Evolutionary conservation across 331 rosid species (phyloP).

Genomic region (Malus hybrid): DNA sequence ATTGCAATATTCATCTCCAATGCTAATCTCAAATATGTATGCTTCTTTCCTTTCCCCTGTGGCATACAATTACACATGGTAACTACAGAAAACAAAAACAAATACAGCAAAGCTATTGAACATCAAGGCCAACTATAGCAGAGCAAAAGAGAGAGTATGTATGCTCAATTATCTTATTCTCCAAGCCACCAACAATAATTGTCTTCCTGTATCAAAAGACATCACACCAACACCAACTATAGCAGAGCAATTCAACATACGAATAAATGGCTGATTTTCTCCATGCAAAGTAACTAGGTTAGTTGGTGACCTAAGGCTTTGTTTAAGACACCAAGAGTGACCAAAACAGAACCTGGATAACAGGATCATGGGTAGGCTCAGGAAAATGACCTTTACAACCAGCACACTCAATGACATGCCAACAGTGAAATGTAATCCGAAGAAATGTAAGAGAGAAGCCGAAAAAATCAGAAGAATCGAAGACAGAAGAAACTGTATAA

Average conservation of each 20-base stretch:
- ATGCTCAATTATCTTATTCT: slow-evolving; percentile 46
- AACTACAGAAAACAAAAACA: too few relatives aligned
- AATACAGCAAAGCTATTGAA: background rate
- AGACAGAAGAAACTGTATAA: too few relatives aligned
- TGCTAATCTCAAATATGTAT: too few relatives aligned
- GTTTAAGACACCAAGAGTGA: background rate
- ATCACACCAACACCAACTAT: slow-evolving; percentile 93
- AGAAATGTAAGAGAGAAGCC: too few relatives aligned
- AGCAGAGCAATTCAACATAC: slow-evolving; percentile 85
- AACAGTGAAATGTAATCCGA: too few relatives aligned
- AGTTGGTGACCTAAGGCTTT: slow-evolving; percentile 57
- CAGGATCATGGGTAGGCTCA: slow-evolving; percentile 92
- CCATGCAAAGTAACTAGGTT: slow-evolving; percentile 82
- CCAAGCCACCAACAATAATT: slow-evolving; percentile 82
- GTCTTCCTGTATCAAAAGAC: slow-evolving; percentile 79
- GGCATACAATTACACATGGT: too few relatives aligned
- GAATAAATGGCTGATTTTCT: slow-evolving; percentile 66
- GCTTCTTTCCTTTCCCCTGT: too few relatives aligned
- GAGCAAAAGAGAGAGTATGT: background rate
- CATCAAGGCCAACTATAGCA: background rate
- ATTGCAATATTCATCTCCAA: too few relatives aligned
- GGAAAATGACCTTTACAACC: slow-evolving; percentile 99
- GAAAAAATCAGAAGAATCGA: too few relatives aligned
- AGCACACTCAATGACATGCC: slow-evolving; percentile 88
- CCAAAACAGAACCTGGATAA: slow-evolving; percentile 64